A percentile compares a stretch with the other conserved stretches of the same genome.
phyloP scores from a whole-genome alignment of 1,284 basidiomycete genomes.

The Xerocomus minutiporus region DNA sequence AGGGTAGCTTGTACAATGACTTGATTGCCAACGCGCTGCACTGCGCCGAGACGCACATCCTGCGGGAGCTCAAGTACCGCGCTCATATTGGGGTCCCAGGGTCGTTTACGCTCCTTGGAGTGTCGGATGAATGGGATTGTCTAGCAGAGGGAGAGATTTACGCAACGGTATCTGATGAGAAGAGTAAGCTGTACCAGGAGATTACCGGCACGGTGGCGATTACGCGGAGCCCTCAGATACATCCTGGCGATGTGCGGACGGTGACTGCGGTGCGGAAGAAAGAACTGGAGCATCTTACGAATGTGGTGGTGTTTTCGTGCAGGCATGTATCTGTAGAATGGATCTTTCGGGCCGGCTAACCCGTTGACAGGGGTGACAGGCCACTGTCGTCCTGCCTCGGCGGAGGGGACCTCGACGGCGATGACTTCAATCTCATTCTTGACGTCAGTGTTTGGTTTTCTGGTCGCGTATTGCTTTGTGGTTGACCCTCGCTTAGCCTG shows the following conservation, averaged over 20 bases:
- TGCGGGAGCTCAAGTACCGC: conserved; percentile 49
- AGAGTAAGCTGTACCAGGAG: conserved; percentile 20
- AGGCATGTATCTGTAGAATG: conserved; percentile 14
- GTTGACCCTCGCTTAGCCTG: conserved; percentile 21
- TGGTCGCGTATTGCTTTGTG: conserved; percentile 6
- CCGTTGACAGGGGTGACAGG: conserved; percentile 34
- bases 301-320: conserved; percentile 41
- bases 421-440: conserved; percentile 40
- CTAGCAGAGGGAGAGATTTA: conserved; percentile 41
- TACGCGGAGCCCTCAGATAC: conserved; percentile 48
- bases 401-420: conserved; percentile 47
- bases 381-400: conserved; percentile 43
- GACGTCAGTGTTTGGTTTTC: conserved; percentile 29
- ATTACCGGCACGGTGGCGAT: conserved; percentile 42
- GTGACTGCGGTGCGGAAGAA: conserved; percentile 40
- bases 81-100: conserved; percentile 45
- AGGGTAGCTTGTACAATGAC: conserved; percentile 29
- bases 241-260: conserved; percentile 46
- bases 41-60: conserved; percentile 37
- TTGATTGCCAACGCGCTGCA: conserved; percentile 31
- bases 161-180: conserved; percentile 37
- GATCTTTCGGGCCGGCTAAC: conserved; percentile 8
- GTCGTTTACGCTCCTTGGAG: conserved; percentile 46
- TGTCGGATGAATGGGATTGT: conserved; percentile 45
- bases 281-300: conserved; percentile 35